A percentile compares a stretch with the other conserved stretches of the same genome.
phyloP scores from a whole-genome alignment of 176 grass and related monocot genomes.

The Tillandsia fasciculata region DNA sequence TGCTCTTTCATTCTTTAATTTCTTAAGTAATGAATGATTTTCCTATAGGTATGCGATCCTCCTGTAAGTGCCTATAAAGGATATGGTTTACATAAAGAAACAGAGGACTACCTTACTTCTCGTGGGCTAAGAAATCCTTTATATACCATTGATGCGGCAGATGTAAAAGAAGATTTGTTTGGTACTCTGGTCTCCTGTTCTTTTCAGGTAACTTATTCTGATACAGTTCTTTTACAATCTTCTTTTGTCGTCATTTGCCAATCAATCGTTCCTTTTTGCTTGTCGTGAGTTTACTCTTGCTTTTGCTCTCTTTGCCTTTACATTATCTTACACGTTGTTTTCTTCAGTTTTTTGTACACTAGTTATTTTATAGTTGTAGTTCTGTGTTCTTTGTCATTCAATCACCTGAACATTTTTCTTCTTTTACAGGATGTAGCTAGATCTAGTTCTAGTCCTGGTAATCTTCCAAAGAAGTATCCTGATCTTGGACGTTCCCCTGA shows the following conservation, averaged over 20 bases:
- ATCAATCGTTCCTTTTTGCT: neutral
- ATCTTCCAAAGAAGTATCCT: conserved; percentile 23
- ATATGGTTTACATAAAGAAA: conserved; percentile 49
- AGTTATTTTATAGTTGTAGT: neutral
- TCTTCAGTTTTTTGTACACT: no score
- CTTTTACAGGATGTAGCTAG: conserved; percentile 36
- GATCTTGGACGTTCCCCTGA: conserved; percentile 21
- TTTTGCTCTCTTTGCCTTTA: no score
- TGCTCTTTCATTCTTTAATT: neutral
- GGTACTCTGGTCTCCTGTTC: conserved; percentile 47
- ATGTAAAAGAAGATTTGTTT: conserved; percentile 54
- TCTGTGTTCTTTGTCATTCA: conserved; percentile 9
- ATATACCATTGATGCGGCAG: conserved; percentile 49
- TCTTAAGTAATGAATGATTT: conserved; percentile 20
- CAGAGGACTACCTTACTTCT: conserved; percentile 53
- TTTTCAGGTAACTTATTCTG: conserved; percentile 39
- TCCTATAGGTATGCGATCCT: conserved; percentile 57
- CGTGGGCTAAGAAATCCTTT: conserved; percentile 45
- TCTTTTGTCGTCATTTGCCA: neutral
- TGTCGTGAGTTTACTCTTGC: no score
- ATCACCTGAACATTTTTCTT: conserved; percentile 5
- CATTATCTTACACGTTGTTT: no score
- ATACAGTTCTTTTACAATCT: neutral
- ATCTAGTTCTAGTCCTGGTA: conserved; percentile 27
- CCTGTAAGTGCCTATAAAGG: conserved; percentile 83